Evolutionary conservation across 2,329 filamentous ascomycete species (phyloP).

Genomic region (Acrocalymma vagum): DNA sequence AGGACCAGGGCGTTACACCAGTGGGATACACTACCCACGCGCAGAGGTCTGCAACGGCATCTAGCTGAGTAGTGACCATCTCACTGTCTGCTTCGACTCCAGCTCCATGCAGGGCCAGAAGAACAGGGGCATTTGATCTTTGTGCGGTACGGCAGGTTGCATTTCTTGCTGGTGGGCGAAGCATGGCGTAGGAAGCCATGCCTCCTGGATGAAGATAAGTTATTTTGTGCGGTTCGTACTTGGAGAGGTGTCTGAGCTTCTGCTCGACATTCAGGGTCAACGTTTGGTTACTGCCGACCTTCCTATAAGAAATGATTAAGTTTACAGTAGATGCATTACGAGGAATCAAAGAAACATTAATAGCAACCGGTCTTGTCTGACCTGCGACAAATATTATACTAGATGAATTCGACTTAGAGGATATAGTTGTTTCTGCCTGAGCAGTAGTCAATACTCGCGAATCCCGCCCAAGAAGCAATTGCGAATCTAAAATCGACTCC

Average conservation of each 20-base stretch:
- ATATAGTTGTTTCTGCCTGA: conserved; percentile 14
- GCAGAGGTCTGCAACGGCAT: conserved; percentile 60
- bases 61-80: conserved; percentile 57
- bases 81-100: conserved; percentile 63
- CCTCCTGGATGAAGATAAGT: conserved; percentile 64
- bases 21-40: conserved; percentile 65
- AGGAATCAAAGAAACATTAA: conserved; percentile 39
- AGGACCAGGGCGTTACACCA: conserved; percentile 66
- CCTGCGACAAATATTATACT: conserved; percentile 40
- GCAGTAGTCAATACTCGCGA: conserved; percentile 15
- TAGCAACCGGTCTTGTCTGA: conserved; percentile 52
- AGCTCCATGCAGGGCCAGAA: conserved; percentile 65
- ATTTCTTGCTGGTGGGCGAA: conserved; percentile 61
- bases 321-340: conserved; percentile 33
- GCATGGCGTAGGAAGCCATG: conserved; percentile 65
- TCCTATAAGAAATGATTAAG: conserved; percentile 36
- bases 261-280: conserved; percentile 35
- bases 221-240: conserved; percentile 59
- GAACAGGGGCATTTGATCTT: conserved; percentile 52
- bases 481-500: conserved; percentile 12
- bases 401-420: conserved; percentile 2
- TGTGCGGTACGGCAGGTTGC: conserved; percentile 33
- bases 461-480: conserved; percentile 19
- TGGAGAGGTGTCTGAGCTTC: conserved; percentile 27
- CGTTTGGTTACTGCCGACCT: conserved; percentile 10